Percentiles rank a stretch among this genome's conserved stretches.
phyloP scores from a whole-genome alignment of 176 grass and related monocot species.

The Thinopyrum elongatum region DNA sequence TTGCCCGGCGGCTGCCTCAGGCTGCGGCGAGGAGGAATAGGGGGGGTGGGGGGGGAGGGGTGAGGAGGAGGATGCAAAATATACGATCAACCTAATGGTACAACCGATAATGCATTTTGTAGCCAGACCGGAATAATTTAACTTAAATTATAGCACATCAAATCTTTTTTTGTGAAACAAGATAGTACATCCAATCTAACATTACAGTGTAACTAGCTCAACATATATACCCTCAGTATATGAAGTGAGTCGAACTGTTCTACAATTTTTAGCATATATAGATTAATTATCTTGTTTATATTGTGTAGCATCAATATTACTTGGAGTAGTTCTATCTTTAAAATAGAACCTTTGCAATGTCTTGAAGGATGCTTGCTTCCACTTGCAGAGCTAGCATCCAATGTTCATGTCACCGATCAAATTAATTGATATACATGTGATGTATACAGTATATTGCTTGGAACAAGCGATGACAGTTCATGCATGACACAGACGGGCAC shows the following conservation, averaged over 20 bases:
- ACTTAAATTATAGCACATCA: neutral
- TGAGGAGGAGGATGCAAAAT: too few relatives aligned
- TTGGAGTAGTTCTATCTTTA: neutral
- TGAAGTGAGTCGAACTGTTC: neutral
- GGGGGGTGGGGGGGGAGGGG: too few relatives aligned
- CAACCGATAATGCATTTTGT: neutral
- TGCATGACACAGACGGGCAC: conserved; percentile 17
- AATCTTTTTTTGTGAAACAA: too few relatives aligned
- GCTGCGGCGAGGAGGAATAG: too few relatives aligned
- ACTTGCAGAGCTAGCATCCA: conserved; percentile 13
- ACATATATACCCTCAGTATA: neutral
- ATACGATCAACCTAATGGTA: neutral
- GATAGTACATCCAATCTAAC: neutral
- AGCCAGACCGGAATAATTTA: neutral
- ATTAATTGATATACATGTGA: neutral
- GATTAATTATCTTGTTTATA: neutral
- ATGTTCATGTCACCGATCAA: neutral
- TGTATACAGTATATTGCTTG: conserved; percentile 1
- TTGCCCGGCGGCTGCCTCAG: too few relatives aligned
- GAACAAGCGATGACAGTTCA: conserved; percentile 28
- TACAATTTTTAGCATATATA: too few relatives aligned
- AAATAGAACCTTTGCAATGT: neutral
- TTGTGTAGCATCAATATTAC: neutral
- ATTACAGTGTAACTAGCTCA: neutral
- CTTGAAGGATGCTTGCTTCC: neutral